Base-by-base conservation (phyloP, 352 stramenopile genomes). In the Albugo laibachii region DNA sequence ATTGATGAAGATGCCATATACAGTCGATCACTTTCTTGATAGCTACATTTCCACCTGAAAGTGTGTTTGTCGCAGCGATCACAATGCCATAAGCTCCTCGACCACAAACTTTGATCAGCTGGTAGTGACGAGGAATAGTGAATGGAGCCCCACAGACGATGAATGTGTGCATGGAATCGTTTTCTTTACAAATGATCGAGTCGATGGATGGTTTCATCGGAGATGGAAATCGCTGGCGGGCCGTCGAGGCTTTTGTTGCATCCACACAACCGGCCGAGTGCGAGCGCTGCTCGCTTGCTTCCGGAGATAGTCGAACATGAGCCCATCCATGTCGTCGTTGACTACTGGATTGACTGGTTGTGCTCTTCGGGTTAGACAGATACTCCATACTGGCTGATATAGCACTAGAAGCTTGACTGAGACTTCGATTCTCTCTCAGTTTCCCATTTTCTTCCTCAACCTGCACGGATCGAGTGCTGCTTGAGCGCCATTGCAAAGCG, bases 21-120 rank as follows among this genome's bases (percentile, higher is more conserved):
- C 78, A 92, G 56, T 92, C 78, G 38, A 92, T 92, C 8, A 93
- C 80, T 50, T 93, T 93, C 63, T 93, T 93, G 48, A 93, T 92
- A 34, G 76, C 80, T 11, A 91, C 77, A 41, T 88, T 93, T 1
- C 70, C 76, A n/a, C 78, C 75, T 1, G 71, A 83, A 18, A 64
- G 59, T 24, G 67, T 68, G 53, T 93, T 80, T 10, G 77, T 89
- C 6, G 80, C 80, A 11, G 80, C 80, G 49, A 93, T 92, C 36
- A 93, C 80, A 47, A 93, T 89, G 31, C 80, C 80, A 52, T 93
- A 93, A 24, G 78, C 80, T 5, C 80, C 80, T 40, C 80, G 74
- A 5, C 80, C 80, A 49, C 77, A 89, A 11, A 92, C 79, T 49
- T 92, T 92, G 45, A 92, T 89, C 21, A 91, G 62, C 49, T 88